Evolutionary conservation across 768 basidiomycete genomes (phyloP).

Genomic region (Amanita fuliginea): DNA sequence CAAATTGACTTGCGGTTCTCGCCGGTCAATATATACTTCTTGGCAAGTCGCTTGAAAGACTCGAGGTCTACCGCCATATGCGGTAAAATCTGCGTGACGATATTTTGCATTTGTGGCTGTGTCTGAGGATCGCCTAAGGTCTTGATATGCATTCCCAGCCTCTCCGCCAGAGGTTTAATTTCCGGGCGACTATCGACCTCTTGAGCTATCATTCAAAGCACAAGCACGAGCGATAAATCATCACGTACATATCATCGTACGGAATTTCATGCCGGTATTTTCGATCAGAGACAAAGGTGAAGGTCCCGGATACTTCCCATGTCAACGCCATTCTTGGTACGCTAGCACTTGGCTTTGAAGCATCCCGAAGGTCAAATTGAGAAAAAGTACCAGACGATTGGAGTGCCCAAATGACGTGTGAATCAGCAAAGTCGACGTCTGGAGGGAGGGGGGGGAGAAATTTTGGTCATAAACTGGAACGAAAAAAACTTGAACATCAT

Average conservation of each 20-base stretch:
- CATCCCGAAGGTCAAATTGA: constrained; percentile 63
- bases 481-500: too few species aligned
- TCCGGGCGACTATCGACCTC: constrained; percentile 27
- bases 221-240: neutral
- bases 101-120: constrained; percentile 39
- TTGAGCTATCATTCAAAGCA: constrained; percentile 1
- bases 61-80: constrained; percentile 29
- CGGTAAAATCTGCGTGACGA: constrained; percentile 39
- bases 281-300: constrained; percentile 59
- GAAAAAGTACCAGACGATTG: constrained; percentile 71
- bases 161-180: constrained; percentile 19
- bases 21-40: constrained; percentile 46
- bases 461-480: too few species aligned
- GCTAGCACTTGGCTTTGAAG: constrained; percentile 53
- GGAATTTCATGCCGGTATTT: constrained; percentile 50
- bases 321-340: constrained; percentile 51
- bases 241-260: constrained; percentile 67
- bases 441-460: too few species aligned
- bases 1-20: constrained; percentile 38
- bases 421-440: constrained; percentile 65
- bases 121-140: constrained; percentile 46
- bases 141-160: constrained; percentile 33
- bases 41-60: constrained; percentile 50
- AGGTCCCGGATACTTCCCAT: constrained; percentile 56
- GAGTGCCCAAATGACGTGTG: constrained; percentile 63